Conservation (phyloP, 805 yeast species). For the Vanderwaltozyma polyspora region DNA sequence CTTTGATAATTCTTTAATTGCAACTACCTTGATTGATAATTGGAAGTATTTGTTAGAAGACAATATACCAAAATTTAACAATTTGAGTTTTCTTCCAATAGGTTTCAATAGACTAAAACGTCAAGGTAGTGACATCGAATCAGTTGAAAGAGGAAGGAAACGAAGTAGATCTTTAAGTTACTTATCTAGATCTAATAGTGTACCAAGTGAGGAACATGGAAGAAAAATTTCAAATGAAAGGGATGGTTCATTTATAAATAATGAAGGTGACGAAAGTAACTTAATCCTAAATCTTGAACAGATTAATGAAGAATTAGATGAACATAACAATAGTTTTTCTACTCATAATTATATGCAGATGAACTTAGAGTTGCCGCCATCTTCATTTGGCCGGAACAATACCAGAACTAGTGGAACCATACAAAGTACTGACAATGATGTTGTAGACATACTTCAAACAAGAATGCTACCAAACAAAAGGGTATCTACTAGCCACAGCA, state of each 20-base stretch:
- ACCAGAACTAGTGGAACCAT: slow-evolving; percentile 14
- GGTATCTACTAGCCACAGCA: neutral
- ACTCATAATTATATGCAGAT: slow-evolving; percentile 10
- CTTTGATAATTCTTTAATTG: neutral
- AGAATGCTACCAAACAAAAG: slow-evolving; percentile 3
- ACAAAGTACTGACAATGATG: slow-evolving; percentile 12
- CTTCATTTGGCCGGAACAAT: slow-evolving; percentile 20
- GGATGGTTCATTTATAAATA: neutral
- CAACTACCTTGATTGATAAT: neutral
- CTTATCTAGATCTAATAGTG: slow-evolving; percentile 17
- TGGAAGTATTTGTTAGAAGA: too few species aligned
- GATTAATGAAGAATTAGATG: slow-evolving; percentile 22
- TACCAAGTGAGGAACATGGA: slow-evolving; percentile 19
- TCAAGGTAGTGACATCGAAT: neutral
- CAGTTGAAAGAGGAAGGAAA: slow-evolving; percentile 18
- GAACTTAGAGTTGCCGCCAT: slow-evolving; percentile 23
- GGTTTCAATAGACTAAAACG: neutral
- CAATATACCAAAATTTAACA: neutral
- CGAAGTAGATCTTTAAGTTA: slow-evolving; percentile 7
- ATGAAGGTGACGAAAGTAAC: slow-evolving; percentile 2
- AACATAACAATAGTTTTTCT: slow-evolving; percentile 4
- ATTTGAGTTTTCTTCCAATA: neutral
- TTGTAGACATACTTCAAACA: slow-evolving; percentile 14
- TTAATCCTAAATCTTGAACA: slow-evolving; percentile 19
- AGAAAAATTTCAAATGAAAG: slow-evolving; percentile 10